phyloP scores from a whole-genome alignment of 495 filamentous ascomycete genomes.

The Parathielavia appendiculata region DNA sequence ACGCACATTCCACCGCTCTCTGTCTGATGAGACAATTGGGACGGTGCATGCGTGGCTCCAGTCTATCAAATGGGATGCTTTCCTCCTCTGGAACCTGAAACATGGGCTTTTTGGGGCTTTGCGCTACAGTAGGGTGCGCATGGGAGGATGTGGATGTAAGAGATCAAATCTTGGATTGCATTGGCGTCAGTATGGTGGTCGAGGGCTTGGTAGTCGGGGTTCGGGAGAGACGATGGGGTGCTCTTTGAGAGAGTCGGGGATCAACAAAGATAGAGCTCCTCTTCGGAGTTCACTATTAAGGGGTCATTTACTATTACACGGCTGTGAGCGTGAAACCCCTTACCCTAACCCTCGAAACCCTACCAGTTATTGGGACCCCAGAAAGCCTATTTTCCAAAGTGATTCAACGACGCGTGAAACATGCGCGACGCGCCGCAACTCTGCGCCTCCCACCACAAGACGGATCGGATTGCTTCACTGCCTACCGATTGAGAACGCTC shows the following conservation, averaged over 20 bases:
- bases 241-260: too few relatives aligned
- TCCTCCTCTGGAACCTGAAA: slow-evolving; percentile 14
- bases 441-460: slow-evolving; percentile 14
- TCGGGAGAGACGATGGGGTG: too few relatives aligned
- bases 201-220: too few relatives aligned
- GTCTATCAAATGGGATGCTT: slow-evolving; percentile 7
- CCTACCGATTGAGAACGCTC: not conserved
- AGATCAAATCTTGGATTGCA: not conserved
- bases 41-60: not conserved
- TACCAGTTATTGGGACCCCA: too few relatives aligned
- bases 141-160: not conserved
- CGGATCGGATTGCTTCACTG: slow-evolving; percentile 5
- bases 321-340: too few relatives aligned
- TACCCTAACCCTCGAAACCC: too few relatives aligned
- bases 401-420: slow-evolving; percentile 25
- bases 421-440: slow-evolving; percentile 31
- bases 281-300: too few relatives aligned
- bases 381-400: too few relatives aligned
- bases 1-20: not conserved
- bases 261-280: too few relatives aligned
- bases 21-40: slow-evolving; percentile 2
- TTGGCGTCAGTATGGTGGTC: too few relatives aligned
- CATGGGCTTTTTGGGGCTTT: not conserved
- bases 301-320: too few relatives aligned
- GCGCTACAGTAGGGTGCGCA: not conserved